Base-by-base conservation (phyloP, 192 early-diverging fungal species). In the Gaertneriomyces sp. region DNA sequence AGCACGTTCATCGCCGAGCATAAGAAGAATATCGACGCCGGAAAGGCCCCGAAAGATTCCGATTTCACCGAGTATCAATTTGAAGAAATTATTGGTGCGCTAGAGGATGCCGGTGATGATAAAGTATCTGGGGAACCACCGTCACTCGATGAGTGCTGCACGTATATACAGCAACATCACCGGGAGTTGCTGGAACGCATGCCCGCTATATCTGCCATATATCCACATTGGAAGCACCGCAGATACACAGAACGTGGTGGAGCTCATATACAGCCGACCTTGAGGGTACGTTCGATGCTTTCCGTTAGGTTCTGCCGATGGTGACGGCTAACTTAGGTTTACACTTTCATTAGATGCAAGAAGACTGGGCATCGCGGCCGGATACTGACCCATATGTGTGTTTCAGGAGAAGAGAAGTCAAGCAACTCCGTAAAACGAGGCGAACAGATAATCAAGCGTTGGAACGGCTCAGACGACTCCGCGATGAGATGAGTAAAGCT, bases 301-400 rank as follows among this genome's bases (percentile, higher is more conserved):
- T 2, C 25, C 25, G 25, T 0, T 33, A 33, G 25, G 25, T 33
- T 33, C 2, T 0, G 25, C 25, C 25, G 25, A 33, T 33, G 25
- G 25, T 33, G 25, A 33, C 25, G 2, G 33, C 60, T 47, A 25
- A 47, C 6, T 14, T 6, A 46, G 9, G 17, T 25, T 59, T 5
- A 16, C 16, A 52, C n/a, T 60, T 45, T 60, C 10, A 45, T 20
- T 39, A 69, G 60, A 58, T 56, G 6, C 62, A 46, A 56, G 90
- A 92, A 54, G 87, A 92, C 20, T 74, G 77, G 33, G 19, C 51
- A 19, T 62, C 76, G 6, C 82, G 83, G 49, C 75, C 87, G 46
- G 95, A 97, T 61, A 77, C 78, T 38, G 91, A 98, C 69, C 93
- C 96, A 10, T 99, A 96, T 72, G 86, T 96, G 17, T 99, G 96